Evolutionary conservation across 352 stramenopile species (phyloP), one percentile per base, ranked within the genome.

Genomic region (Aphanomyces invadans): DNA sequence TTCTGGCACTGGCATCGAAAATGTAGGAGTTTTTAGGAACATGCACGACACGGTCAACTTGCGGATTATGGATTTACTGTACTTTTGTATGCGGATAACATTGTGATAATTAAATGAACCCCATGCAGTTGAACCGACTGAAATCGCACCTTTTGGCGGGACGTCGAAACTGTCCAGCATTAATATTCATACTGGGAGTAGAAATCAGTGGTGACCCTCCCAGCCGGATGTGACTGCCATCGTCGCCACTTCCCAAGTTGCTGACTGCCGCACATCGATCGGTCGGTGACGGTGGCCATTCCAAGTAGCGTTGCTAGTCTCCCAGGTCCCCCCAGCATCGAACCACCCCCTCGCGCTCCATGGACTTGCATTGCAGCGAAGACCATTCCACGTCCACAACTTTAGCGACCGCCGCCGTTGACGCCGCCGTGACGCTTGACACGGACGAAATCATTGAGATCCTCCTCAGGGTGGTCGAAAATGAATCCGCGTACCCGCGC

Each of bases 401-500:
- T 9, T 45, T 17, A 17, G 12, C 19, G 46, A 21, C 21, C 46
- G 46, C 21, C 10, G 46, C 46, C 19, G 21, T 11, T 23, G 25
- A 48, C 17, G 39, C 17, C 39, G 17, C 56, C 5, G 56, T 55
- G 38, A n/a, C 38, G 56, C 10, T 56, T n/a, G 59, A 66, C 29
- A 19, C 36, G 17, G 42, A 38, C 44, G 21, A 36, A 7, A 25
- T 46, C 11, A 21, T 11, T 9, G 10, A 4, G 19, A n/a, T 38
- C 29, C 59, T 66, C 17, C 26, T 17, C 5, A 31, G 53, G 26
- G 17, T 66, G 17, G n/a, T 66, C 0, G 29, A 46, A 17, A 38
- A 11, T 19, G 36, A 66, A 44, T 36, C 33, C 11, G 29, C 10
- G 15, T 71, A 70, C 54, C 29, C 46, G 33, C 74, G 75, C 32